These are phyloP conservation scores for Amanita rubescens DNA, from an alignment of 768 basidiomycete genomes.

Conservation along the genomic window DNA sequence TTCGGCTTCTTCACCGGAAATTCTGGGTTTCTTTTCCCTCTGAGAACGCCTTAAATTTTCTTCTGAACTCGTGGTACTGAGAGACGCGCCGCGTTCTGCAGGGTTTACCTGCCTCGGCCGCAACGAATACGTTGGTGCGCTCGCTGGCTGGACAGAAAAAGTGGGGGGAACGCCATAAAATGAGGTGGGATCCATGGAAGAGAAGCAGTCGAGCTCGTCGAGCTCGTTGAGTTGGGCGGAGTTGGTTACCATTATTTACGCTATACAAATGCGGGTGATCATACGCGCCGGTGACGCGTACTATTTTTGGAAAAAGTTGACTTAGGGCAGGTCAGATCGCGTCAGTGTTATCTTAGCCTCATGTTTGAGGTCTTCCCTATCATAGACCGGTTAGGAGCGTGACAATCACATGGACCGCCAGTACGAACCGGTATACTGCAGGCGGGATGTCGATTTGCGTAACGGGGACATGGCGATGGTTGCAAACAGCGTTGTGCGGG, in stretches of 20 bases:
- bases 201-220: slow-evolving; percentile 7
- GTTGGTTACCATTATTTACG: neutral
- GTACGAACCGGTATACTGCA: slow-evolving; percentile 69
- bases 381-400: neutral
- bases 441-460: slow-evolving; percentile 84
- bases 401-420: neutral
- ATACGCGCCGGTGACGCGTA: neutral
- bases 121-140: neutral
- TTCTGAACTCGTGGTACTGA: neutral
- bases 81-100: neutral
- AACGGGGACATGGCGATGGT: slow-evolving; percentile 65
- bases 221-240: neutral
- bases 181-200: neutral
- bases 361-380: slow-evolving; percentile 71
- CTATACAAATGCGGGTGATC: neutral
- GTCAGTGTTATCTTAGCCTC: slow-evolving; percentile 49
- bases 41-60: neutral
- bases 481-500: too few relatives aligned
- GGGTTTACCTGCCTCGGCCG: neutral
- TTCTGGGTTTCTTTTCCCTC: neutral
- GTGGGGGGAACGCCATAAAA: neutral
- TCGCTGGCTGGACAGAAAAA: neutral
- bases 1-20: neutral
- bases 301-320: neutral
- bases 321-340: slow-evolving; percentile 1